Evolutionary conservation across 345 rosid species (phyloP), one percentile per base, ranked within the genome.

Genomic region (Eucalyptus marginata): DNA sequence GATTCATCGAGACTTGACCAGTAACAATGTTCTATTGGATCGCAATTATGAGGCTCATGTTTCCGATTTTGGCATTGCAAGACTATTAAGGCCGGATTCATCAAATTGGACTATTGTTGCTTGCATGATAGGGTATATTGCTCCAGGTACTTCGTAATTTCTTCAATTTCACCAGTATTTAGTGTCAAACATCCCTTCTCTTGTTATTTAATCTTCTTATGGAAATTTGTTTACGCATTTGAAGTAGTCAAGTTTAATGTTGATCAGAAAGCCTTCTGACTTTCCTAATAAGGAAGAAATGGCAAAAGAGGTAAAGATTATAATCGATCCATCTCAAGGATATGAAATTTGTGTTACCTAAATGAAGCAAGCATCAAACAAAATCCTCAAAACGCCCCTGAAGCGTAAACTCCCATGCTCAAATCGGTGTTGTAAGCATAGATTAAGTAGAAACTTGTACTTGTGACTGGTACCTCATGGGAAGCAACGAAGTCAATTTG

Each of bases 141-240:
- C 68, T 6, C 17, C 5, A 13, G 68, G 68, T 62, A 62, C 4
- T 62, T 25, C 3, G 3, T 33, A 7, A 8, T 68, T 4, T 68
- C 2, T 31, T 68, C 4, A 17, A 68, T 16, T 68, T 33, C 3
- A 2, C 4, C 1, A 0, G 79, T 5, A 15, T 66, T n/a, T 0
- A 66, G 3, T 66, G 11, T 31, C 22, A 7, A 4, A 58, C 3
- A 58, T 9, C n/a, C n/a, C 3, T 56, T 56, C 62, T 58, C 4
- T 58, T 24, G 29, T 24, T 24, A 56, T 58, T 25, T 25, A 24
- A 25, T 58, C 13, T 24, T 58, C 64, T 16, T 33, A 17, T 17
- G 13, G 7, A 17, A n/a, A n/a, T 64, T 64, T 4, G 5, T 64
- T n/a, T n/a, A 68, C 2, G 0, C 0, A 17, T 33, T 9, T 17